Evolutionary conservation across 176 grass and related monocot genomes (phyloP).

Genomic region (Bolboschoenus planiculmis): DNA sequence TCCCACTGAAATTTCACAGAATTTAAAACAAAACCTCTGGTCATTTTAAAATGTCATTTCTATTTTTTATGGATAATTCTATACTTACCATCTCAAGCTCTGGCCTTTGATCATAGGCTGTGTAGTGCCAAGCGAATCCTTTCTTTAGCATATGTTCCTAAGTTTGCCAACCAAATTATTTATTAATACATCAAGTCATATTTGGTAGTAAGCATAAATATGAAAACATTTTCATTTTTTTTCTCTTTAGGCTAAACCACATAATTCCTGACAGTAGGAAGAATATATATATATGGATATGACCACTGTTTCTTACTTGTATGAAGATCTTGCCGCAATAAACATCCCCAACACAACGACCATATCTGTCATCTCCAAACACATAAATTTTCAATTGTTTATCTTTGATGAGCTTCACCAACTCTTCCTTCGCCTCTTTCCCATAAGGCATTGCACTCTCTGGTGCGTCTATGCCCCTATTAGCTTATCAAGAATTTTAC

Average conservation of each 20-base stretch:
- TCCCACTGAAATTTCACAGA: slow-evolving; percentile 58
- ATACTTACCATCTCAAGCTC: slow-evolving; percentile 53
- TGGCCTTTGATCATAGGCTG: slow-evolving; percentile 43
- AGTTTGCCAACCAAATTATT: background rate
- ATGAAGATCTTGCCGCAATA: slow-evolving; percentile 47
- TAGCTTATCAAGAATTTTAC: slow-evolving; percentile 19
- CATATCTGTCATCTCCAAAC: slow-evolving; percentile 49
- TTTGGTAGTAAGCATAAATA: background rate
- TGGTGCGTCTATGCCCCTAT: slow-evolving; percentile 83
- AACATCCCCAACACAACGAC: slow-evolving; percentile 66
- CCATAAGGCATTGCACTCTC: slow-evolving; percentile 82
- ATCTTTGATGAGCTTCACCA: slow-evolving; percentile 56
- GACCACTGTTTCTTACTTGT: slow-evolving; percentile 43
- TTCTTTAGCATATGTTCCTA: slow-evolving; percentile 80
- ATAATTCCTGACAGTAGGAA: background rate
- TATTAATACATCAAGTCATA: no score
- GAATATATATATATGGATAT: background rate
- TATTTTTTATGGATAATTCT: background rate
- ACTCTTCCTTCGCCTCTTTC: slow-evolving; percentile 65
- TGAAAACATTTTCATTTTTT: background rate
- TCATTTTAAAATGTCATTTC: background rate
- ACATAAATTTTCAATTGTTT: slow-evolving; percentile 42
- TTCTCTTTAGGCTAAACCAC: background rate
- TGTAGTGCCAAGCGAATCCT: slow-evolving; percentile 79
- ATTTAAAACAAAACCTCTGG: background rate